Conservation (phyloP, 2,329 filamentous ascomycete species). For the Pseudohalonectria lignicola region DNA sequence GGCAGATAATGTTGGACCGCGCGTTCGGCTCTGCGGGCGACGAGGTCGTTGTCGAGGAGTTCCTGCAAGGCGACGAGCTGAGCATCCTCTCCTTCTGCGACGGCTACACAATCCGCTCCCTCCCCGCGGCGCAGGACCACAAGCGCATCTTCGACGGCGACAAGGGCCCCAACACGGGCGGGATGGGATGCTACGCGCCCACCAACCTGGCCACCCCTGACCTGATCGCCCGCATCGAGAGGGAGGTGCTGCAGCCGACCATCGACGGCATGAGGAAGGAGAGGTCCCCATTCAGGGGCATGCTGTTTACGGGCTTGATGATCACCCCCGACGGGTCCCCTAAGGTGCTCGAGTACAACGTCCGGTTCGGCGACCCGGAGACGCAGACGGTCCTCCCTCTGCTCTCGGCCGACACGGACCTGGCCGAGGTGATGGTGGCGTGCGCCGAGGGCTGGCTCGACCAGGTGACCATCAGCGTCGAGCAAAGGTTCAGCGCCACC, state of each 20-base stretch:
- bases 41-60: slow-evolving; percentile 88
- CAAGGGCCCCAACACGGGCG: slow-evolving; percentile 84
- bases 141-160: slow-evolving; percentile 91
- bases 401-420: slow-evolving; percentile 65
- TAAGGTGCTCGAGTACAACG: slow-evolving; percentile 85
- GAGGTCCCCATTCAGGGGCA: slow-evolving; percentile 59
- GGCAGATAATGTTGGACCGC: slow-evolving; percentile 80
- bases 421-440: slow-evolving; percentile 81
- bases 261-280: slow-evolving; percentile 81
- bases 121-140: slow-evolving; percentile 92
- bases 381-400: slow-evolving; percentile 78
- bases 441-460: slow-evolving; percentile 68
- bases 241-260: slow-evolving; percentile 78
- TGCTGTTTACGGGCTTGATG: slow-evolving; percentile 88
- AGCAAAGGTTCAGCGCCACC: slow-evolving; percentile 67
- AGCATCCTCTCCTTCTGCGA: slow-evolving; percentile 89
- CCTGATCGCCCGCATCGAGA: slow-evolving; percentile 68
- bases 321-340: slow-evolving; percentile 64
- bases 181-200: slow-evolving; percentile 96
- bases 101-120: slow-evolving; percentile 69
- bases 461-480: slow-evolving; percentile 55
- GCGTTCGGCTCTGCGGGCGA: slow-evolving; percentile 80
- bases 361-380: slow-evolving; percentile 86
- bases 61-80: slow-evolving; percentile 81
- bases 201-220: slow-evolving; percentile 67